Conservation (phyloP, 345 rosid genomes). For the Eucalyptus brandiana region DNA sequence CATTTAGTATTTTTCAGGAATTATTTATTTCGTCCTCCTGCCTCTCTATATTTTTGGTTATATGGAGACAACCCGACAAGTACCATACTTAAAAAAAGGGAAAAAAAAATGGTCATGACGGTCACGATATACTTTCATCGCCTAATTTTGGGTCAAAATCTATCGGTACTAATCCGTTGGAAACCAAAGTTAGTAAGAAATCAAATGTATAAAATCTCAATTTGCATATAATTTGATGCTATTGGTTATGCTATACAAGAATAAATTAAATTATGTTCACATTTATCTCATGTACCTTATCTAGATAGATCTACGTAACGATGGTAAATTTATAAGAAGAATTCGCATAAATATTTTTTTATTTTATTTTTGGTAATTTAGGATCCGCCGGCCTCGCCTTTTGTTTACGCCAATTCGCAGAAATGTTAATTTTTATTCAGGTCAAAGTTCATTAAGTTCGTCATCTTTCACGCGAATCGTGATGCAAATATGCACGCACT, state of each 20-base stretch:
- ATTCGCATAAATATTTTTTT: rapidly evolving
- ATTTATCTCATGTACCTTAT: rapidly evolving
- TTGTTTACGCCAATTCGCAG: rapidly evolving
- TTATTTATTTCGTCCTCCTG: not conserved
- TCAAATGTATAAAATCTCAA: no score
- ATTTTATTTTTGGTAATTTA: no score
- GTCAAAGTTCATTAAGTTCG: not conserved
- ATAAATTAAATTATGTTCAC: no score
- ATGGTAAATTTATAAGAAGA: no score
- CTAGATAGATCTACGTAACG: no score
- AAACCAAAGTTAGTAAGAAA: not conserved
- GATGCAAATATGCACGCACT: not conserved
- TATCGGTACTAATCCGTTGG: not conserved
- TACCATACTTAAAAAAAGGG: not conserved
- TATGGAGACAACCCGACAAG: not conserved
- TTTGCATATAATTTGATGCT: no score
- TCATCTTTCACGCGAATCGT: not conserved
- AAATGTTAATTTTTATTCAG: no score
- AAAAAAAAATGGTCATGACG: not conserved
- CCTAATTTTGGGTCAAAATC: not conserved
- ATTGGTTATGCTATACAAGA: not conserved
- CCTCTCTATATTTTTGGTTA: not conserved
- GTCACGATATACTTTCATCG: not conserved
- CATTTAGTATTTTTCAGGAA: no score
- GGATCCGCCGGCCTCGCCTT: no score